Conservation (phyloP, 768 basidiomycete species). For the Amanita rimosa region DNA sequence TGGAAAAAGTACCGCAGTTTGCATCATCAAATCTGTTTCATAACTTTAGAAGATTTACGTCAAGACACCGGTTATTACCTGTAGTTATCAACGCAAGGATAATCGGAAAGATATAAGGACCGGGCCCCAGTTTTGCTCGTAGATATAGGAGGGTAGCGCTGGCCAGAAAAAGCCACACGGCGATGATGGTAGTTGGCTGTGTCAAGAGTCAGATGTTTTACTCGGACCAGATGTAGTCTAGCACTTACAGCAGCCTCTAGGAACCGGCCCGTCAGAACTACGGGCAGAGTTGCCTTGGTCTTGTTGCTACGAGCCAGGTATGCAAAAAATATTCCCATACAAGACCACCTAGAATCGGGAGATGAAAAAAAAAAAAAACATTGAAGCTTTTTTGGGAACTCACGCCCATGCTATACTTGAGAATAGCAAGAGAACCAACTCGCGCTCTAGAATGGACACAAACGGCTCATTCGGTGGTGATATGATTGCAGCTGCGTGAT, state of each 20-base stretch:
- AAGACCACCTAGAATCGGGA: conserved; percentile 42
- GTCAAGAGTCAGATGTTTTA: neutral
- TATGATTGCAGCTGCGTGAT: conserved; percentile 40
- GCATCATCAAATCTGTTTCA: conserved; percentile 42
- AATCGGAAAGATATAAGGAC: conserved; percentile 46
- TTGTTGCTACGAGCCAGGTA: conserved; percentile 38
- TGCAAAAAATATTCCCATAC: conserved; percentile 54
- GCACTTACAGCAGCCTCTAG: conserved; percentile 35
- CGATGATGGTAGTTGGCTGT: conserved; percentile 48
- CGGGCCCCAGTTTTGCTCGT: conserved; percentile 48
- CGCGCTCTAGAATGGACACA: conserved; percentile 55
- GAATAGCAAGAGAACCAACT: conserved; percentile 40
- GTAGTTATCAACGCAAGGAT: conserved; percentile 51
- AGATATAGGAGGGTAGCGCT: conserved; percentile 45
- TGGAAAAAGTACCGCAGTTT: conserved; percentile 49
- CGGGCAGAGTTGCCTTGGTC: conserved; percentile 22
- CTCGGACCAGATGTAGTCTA: neutral
- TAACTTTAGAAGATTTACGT: neutral
- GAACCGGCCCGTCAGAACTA: conserved; percentile 40
- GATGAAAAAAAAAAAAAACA: neutral
- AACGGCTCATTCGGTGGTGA: conserved; percentile 63
- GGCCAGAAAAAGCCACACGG: conserved; percentile 54
- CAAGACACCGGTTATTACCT: conserved; percentile 21
- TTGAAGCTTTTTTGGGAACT: conserved; percentile 16
- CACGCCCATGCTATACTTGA: conserved; percentile 48